Percentiles rank a stretch among this genome's conserved stretches.
These are phyloP conservation scores for Cutaneotrichosporon cavernicola DNA, from an alignment of 1,284 basidiomycete species.

Conservation along the genomic window DNA sequence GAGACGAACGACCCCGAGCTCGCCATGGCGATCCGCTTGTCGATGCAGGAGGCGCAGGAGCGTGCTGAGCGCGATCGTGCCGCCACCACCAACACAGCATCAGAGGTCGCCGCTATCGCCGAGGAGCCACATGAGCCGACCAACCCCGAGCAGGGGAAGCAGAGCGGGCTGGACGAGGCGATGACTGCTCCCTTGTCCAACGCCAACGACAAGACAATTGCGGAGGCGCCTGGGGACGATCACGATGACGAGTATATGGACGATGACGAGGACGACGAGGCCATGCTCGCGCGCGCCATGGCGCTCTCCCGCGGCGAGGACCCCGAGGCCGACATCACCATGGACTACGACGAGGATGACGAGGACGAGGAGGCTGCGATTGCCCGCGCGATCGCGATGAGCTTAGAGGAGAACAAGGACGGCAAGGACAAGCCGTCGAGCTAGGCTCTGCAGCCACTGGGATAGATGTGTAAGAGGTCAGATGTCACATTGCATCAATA, in stretches of 20 bases:
- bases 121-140: slow-evolving; percentile 14
- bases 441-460: not conserved
- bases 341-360: slow-evolving; percentile 47
- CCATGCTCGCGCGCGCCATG: slow-evolving; percentile 46
- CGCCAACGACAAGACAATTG: slow-evolving; percentile 29
- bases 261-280: slow-evolving; percentile 47
- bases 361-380: slow-evolving; percentile 62
- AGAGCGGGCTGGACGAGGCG: slow-evolving; percentile 25
- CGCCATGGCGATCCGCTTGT: slow-evolving; percentile 97
- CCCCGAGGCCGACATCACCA: slow-evolving; percentile 41
- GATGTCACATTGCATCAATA: slow-evolving; percentile 13
- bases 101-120: slow-evolving; percentile 14
- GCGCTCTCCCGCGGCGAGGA: slow-evolving; percentile 43
- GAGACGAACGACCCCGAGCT: slow-evolving; percentile 95
- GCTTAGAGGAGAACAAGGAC: slow-evolving; percentile 53
- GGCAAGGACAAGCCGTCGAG: slow-evolving; percentile 15
- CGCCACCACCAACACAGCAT: slow-evolving; percentile 25
- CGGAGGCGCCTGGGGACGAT: slow-evolving; percentile 32
- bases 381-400: slow-evolving; percentile 64
- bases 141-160: slow-evolving; percentile 21
- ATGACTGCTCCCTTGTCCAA: slow-evolving; percentile 33
- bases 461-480: slow-evolving; percentile 11
- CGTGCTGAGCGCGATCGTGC: slow-evolving; percentile 25
- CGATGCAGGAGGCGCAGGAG: slow-evolving; percentile 93
- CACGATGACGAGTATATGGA: slow-evolving; percentile 24